Conservation (phyloP, 495 filamentous ascomycete species). For the Saxispiralis lemnorum region DNA sequence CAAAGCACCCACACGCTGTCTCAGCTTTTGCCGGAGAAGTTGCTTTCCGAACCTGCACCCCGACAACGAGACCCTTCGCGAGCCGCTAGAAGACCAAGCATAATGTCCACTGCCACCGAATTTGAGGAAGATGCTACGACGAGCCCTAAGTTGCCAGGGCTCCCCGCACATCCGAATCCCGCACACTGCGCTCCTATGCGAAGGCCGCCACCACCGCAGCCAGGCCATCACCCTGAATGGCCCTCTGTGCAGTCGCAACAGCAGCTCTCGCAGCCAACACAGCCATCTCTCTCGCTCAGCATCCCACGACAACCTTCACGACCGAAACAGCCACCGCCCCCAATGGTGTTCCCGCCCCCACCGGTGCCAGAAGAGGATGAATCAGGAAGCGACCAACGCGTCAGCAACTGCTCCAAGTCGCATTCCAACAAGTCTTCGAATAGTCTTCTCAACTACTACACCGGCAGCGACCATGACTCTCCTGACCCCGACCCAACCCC, state of each 20-base stretch:
- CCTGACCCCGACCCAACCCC: slow-evolving; percentile 5
- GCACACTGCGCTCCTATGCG: background rate
- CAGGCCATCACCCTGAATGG: too few relatives aligned
- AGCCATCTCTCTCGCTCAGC: slow-evolving; percentile 9
- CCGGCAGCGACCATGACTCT: slow-evolving; percentile 6
- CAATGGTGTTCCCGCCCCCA: slow-evolving; percentile 3
- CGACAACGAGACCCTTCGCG: background rate
- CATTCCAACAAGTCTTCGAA: slow-evolving; percentile 1
- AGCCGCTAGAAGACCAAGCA: slow-evolving; percentile 1
- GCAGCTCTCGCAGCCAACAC: background rate
- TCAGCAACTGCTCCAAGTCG: slow-evolving; percentile 1
- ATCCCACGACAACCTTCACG: slow-evolving; percentile 6
- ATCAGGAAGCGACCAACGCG: background rate
- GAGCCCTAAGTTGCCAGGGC: slow-evolving; percentile 1
- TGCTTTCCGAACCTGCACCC: background rate
- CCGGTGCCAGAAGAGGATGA: background rate
- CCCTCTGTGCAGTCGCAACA: background rate
- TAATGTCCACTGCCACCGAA: slow-evolving; percentile 8
- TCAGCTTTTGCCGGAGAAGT: slow-evolving; percentile 14
- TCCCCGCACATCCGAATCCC: background rate
- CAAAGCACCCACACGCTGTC: slow-evolving; percentile 11
- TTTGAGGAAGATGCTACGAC: slow-evolving; percentile 15
- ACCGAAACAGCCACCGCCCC: background rate
- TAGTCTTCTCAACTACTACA: slow-evolving; percentile 12
- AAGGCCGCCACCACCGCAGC: background rate